Conservation (phyloP, 352 stramenopile species). For the Phytophthora idaei region DNA sequence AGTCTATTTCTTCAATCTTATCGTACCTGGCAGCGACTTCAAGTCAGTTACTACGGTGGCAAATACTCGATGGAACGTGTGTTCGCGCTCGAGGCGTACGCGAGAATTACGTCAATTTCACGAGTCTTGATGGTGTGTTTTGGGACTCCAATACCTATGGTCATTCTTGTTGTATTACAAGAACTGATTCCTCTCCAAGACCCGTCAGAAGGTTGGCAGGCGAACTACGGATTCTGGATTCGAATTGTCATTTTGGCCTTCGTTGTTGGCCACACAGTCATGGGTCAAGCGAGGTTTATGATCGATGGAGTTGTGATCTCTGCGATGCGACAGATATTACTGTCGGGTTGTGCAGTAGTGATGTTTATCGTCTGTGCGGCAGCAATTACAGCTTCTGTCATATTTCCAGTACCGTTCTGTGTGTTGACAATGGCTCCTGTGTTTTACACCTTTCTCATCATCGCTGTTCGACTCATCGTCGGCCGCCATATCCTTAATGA, state of each 20-base stretch:
- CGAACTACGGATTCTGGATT: constrained; percentile 21
- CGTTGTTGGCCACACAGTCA: neutral
- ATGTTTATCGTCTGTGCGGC: neutral
- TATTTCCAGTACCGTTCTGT: constrained; percentile 14
- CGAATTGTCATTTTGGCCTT: neutral
- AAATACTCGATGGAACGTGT: constrained; percentile 16
- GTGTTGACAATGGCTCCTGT: constrained; percentile 4
- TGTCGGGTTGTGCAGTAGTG: neutral
- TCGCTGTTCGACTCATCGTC: neutral
- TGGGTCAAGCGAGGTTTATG: neutral
- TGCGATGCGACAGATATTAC: neutral
- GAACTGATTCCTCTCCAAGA: constrained; percentile 16
- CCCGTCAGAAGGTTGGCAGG: constrained; percentile 3
- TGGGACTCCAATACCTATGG: constrained; percentile 8
- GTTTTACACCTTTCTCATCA: constrained; percentile 7
- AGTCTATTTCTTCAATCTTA: constrained; percentile 3
- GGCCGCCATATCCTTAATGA: neutral
- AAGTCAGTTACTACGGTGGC: constrained; percentile 14
- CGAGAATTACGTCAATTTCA: neutral
- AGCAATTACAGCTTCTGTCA: neutral
- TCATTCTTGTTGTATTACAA: neutral
- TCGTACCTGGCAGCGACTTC: constrained; percentile 1
- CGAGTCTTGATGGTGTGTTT: constrained; percentile 8
- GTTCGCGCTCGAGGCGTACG: constrained; percentile 19
- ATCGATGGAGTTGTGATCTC: constrained; percentile 10